These are phyloP conservation scores for Groenewaldozyma sp. DNA, from an alignment of 1,139 yeast genomes.

Conservation along the genomic window DNA sequence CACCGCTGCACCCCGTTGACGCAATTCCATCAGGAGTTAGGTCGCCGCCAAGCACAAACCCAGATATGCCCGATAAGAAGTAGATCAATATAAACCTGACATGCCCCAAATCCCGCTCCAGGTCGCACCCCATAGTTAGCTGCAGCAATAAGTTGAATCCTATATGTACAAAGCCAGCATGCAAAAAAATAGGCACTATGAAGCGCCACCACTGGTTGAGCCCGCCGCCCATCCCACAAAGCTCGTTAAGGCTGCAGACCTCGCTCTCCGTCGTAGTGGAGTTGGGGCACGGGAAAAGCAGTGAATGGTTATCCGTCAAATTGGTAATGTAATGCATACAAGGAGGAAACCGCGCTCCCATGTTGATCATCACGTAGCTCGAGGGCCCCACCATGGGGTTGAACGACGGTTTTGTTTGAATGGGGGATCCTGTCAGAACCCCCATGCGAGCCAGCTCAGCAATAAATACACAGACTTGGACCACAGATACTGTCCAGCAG, in stretches of 20 bases:
- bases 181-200: conserved; percentile 62
- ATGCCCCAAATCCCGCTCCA: conserved; percentile 54
- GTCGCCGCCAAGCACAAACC: conserved; percentile 63
- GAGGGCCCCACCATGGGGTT: conserved; percentile 84
- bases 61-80: conserved; percentile 54
- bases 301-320: conserved; percentile 40
- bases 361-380: conserved; percentile 51
- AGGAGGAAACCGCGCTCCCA: conserved; percentile 67
- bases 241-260: conserved; percentile 47
- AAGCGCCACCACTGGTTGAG: conserved; percentile 65
- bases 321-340: conserved; percentile 53
- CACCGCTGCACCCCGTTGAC: conserved; percentile 69
- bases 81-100: conserved; percentile 50
- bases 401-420: conserved; percentile 63
- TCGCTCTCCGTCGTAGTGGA: conserved; percentile 48
- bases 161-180: conserved; percentile 67
- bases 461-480: conserved; percentile 55
- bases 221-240: conserved; percentile 52
- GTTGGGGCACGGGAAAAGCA: conserved; percentile 61
- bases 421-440: conserved; percentile 52
- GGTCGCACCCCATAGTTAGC: conserved; percentile 49
- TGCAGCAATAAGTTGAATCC: conserved; percentile 56
- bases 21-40: conserved; percentile 64
- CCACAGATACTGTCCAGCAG: conserved; percentile 26
- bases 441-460: conserved; percentile 59